These are phyloP conservation scores for Phytophthora vignae DNA, from an alignment of 352 stramenopile species.

Conservation along the genomic window DNA sequence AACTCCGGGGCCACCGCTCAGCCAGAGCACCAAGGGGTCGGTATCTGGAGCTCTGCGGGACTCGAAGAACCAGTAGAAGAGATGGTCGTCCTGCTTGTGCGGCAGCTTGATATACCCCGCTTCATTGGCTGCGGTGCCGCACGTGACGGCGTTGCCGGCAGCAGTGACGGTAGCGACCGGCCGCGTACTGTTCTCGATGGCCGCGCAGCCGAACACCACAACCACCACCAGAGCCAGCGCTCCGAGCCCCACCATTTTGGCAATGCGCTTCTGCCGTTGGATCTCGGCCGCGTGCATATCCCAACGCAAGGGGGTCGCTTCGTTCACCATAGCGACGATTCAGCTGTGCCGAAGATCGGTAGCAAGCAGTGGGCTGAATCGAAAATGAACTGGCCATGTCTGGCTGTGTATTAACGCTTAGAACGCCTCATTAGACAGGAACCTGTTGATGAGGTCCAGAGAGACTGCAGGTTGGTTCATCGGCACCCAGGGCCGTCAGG, in stretches of 20 bases:
- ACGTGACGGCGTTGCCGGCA: slow-evolving; percentile 1
- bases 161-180: not conserved
- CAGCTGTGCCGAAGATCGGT: not conserved
- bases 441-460: slow-evolving; percentile 59
- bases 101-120: slow-evolving; percentile 58
- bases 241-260: slow-evolving; percentile 25
- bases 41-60: slow-evolving; percentile 41
- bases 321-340: slow-evolving; percentile 20
- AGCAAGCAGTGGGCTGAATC: not conserved
- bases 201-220: slow-evolving; percentile 22
- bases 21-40: slow-evolving; percentile 66
- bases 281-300: slow-evolving; percentile 3
- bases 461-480: slow-evolving; percentile 51
- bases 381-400: not conserved
- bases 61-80: slow-evolving; percentile 80
- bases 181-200: slow-evolving; percentile 1
- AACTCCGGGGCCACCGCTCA: slow-evolving; percentile 60
- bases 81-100: slow-evolving; percentile 55
- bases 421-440: slow-evolving; percentile 46
- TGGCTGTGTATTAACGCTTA: slow-evolving; percentile 8
- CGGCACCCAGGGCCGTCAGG: too few relatives aligned
- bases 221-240: slow-evolving; percentile 18
- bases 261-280: slow-evolving; percentile 24
- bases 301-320: slow-evolving; percentile 29
- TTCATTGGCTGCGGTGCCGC: slow-evolving; percentile 45